These are phyloP conservation scores for Rhynchosporium agropyri DNA, from an alignment of 2,329 filamentous ascomycete species.

Conservation along the genomic window DNA sequence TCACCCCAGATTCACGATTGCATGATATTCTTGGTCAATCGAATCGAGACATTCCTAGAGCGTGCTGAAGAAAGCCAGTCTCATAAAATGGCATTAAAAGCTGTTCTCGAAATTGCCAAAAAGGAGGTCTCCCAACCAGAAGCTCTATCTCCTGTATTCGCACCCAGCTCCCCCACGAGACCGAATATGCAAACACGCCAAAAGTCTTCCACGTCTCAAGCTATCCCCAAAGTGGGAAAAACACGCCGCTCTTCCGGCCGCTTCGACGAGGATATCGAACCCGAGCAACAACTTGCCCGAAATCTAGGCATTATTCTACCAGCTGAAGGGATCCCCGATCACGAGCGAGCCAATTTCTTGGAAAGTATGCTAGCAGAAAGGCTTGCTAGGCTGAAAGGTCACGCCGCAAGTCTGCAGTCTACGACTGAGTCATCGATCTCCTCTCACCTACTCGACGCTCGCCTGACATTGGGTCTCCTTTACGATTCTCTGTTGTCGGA, in stretches of 20 bases:
- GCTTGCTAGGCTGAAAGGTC: conserved; percentile 47
- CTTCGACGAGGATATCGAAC: conserved; percentile 46
- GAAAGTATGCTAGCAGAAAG: conserved; percentile 45
- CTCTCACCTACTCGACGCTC: conserved; percentile 51
- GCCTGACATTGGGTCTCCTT: conserved; percentile 52
- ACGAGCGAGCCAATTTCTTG: conserved; percentile 35
- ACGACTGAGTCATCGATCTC: conserved; percentile 51
- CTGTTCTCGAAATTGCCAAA: conserved; percentile 48
- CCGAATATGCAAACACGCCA: conserved; percentile 29
- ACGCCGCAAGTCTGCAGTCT: conserved; percentile 51
- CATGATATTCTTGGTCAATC: conserved; percentile 53
- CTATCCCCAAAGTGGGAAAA: conserved; percentile 38
- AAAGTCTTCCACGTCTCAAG: conserved; percentile 28
- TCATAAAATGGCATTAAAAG: conserved; percentile 48
- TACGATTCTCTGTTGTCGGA: conserved; percentile 57
- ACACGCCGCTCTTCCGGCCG: conserved; percentile 38
- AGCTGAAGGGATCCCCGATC: conserved; percentile 38
- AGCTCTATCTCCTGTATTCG: conserved; percentile 1
- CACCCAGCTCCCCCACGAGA: conserved; percentile 27
- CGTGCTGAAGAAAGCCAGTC: conserved; percentile 51
- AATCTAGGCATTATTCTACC: conserved; percentile 51
- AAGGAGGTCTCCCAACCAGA: conserved; percentile 45
- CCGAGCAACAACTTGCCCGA: conserved; percentile 49
- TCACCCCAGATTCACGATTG: conserved; percentile 53
- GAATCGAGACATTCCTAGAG: conserved; percentile 47